Evolutionary conservation across 352 stramenopile species (phyloP), one percentile per base, ranked within the genome.

Genomic region (Pythium insidiosum): DNA sequence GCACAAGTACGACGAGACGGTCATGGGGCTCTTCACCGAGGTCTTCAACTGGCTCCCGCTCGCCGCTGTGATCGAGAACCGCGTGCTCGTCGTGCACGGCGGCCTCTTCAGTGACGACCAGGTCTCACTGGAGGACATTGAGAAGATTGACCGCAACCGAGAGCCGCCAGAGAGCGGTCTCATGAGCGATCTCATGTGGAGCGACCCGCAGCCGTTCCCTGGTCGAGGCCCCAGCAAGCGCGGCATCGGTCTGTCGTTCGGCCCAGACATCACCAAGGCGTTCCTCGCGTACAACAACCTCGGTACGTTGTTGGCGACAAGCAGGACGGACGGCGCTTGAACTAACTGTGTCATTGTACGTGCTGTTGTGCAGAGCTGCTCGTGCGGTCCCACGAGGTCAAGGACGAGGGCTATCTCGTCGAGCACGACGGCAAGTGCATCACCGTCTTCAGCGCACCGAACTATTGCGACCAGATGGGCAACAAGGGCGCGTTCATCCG

Each of bases 401-500:
- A 98, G 61, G 96, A 99, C 61, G 95, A 99, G 58, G 97, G 97
- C 19, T 99, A 99, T 66, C 70, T 98, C 43, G 91, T 99, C 15
- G 96, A 99, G 71, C 97, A 99, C 73, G 95, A 97, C 38, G 96
- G 96, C 42, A 98, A 98, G 62, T 98, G 96, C 50, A 98, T 99
- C 57, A 99, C 96, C 7, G 93, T 99, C 23, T 99, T 99, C 61
- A 97, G 80, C 22, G 97, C 97, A 30, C 96, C 97, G 10, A 99
- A 99, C 64, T 99, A 99, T 68, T 99, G 97, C 65, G 93, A 98
- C 54, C 86, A 97, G 47, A 99, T 99, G 95, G 96, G 96, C 38
- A 99, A 99, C 68, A 99, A 99, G 70, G 97, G 96, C 38, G 97
- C 96, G 10, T 98, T 98, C 62, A 99, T 99, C 63, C 92, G 95